Percentiles rank a stretch among this genome's conserved stretches.
Conservation (phyloP, 139 green algal species). For the Chlamydomonas applanata region DNA sequence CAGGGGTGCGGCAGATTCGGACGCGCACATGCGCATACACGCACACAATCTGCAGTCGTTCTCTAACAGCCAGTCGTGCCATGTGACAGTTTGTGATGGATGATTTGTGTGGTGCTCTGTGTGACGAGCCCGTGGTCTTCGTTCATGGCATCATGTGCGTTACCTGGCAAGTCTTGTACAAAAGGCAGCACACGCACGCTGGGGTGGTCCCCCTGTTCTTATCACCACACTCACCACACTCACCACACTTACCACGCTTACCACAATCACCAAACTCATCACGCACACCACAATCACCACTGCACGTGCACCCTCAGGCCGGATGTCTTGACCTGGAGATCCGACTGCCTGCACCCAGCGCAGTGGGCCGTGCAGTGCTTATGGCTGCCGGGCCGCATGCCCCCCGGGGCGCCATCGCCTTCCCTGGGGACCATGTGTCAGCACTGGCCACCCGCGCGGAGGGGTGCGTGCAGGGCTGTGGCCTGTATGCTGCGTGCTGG, state of each 20-base stretch:
- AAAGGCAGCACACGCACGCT: too few species aligned
- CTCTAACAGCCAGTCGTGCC: too few species aligned
- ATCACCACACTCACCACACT: too few species aligned
- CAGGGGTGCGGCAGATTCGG: neutral
- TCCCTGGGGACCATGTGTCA: neutral
- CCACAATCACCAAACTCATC: too few species aligned
- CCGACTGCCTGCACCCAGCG: conserved; percentile 45
- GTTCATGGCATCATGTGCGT: too few species aligned
- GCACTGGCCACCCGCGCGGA: conserved; percentile 49
- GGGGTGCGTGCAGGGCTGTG: conserved; percentile 46
- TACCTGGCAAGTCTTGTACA: too few species aligned
- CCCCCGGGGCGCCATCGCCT: neutral
- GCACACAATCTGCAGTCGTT: too few species aligned
- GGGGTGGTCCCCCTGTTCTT: too few species aligned
- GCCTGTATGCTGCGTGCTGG: neutral
- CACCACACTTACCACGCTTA: too few species aligned
- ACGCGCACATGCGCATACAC: conserved; percentile 12
- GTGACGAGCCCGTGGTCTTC: too few species aligned
- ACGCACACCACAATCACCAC: neutral
- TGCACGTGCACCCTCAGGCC: conserved; percentile 7
- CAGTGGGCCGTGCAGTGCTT: conserved; percentile 45
- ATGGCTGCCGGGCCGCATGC: conserved; percentile 15
- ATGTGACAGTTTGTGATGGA: too few species aligned
- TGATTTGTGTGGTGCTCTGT: too few species aligned
- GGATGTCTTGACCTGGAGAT: conserved; percentile 55